These are phyloP conservation scores for Drechslerella dactyloides DNA, from an alignment of 2,329 filamentous ascomycete genomes.

Conservation along the genomic window DNA sequence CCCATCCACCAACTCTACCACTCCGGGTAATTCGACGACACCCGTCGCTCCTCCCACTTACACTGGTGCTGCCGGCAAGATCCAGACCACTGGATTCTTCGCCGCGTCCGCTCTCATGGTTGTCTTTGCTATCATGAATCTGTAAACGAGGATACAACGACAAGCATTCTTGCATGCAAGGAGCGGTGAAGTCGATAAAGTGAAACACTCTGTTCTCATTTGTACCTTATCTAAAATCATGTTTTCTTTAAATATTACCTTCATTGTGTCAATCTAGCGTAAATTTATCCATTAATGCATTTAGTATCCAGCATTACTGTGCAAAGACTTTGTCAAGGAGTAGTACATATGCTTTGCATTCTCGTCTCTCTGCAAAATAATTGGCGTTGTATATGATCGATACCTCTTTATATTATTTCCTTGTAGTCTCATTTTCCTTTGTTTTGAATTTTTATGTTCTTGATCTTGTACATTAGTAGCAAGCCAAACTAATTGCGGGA, in stretches of 20 bases:
- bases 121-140: constrained; percentile 49
- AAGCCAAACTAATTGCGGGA: constrained; percentile 4
- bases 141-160: constrained; percentile 51
- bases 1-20: constrained; percentile 25
- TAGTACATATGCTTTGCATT: constrained; percentile 24
- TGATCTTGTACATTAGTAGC: constrained; percentile 5
- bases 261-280: constrained; percentile 15
- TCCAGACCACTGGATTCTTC: constrained; percentile 48
- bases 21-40: constrained; percentile 18
- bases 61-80: constrained; percentile 45
- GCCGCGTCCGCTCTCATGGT: constrained; percentile 46
- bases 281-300: constrained; percentile 12
- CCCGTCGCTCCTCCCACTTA: constrained; percentile 45
- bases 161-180: constrained; percentile 1
- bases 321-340: constrained; percentile 1
- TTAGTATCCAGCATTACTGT: constrained; percentile 10
- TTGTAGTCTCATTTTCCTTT: constrained; percentile 9
- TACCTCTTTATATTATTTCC: constrained; percentile 18
- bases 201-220: constrained; percentile 36
- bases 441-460: constrained; percentile 20
- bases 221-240: constrained; percentile 35
- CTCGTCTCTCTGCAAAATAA: constrained; percentile 14
- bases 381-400: constrained; percentile 36
- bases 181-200: constrained; percentile 11
- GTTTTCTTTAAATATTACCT: constrained; percentile 32